Percentiles rank a stretch among this genome's conserved stretches.
These are phyloP conservation scores for Biscutella laevigata DNA, from an alignment of 441 rosid genomes.

Conservation along the genomic window DNA sequence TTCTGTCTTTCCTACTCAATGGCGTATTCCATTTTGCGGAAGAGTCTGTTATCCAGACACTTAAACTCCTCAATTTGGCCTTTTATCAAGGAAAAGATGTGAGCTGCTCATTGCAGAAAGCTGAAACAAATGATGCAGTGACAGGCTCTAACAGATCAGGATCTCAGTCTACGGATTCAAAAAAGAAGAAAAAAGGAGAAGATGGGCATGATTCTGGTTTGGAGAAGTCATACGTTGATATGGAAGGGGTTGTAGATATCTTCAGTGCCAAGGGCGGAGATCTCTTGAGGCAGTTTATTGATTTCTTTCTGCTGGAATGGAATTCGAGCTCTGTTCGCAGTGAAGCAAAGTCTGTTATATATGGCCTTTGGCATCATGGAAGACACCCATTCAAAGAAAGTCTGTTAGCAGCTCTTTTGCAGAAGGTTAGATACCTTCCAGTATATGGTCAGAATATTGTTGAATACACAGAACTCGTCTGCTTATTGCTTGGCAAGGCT, in stretches of 20 bases:
- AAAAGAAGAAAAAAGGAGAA: slow-evolving; percentile 97
- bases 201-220: slow-evolving; percentile 78
- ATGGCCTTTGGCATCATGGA: slow-evolving; percentile 99
- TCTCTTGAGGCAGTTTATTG: slow-evolving; percentile 84
- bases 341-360: slow-evolving; percentile 88
- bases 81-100: slow-evolving; percentile 93
- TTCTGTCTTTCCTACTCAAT: slow-evolving; percentile 75
- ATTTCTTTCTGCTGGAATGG: slow-evolving; percentile 96
- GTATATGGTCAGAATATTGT: slow-evolving; percentile 97
- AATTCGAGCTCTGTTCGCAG: slow-evolving; percentile 88
- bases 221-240: slow-evolving; percentile 90
- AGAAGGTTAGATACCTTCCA: slow-evolving; percentile 70
- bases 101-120: slow-evolving; percentile 55
- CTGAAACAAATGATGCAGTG: slow-evolving; percentile 65
- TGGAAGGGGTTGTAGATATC: slow-evolving; percentile 83
- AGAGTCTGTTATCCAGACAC: slow-evolving; percentile 91
- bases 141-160: slow-evolving; percentile 62
- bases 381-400: slow-evolving; percentile 77
- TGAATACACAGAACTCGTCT: slow-evolving; percentile 90
- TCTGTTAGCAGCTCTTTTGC: slow-evolving; percentile 61
- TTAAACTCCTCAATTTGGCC: slow-evolving; percentile 85
- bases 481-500: slow-evolving; percentile 75
- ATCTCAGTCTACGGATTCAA: slow-evolving; percentile 63
- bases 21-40: slow-evolving; percentile 84
- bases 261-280: slow-evolving; percentile 72